Evolutionary conservation across 306 rosid species (phyloP).

Genomic region (Prunus mume): DNA sequence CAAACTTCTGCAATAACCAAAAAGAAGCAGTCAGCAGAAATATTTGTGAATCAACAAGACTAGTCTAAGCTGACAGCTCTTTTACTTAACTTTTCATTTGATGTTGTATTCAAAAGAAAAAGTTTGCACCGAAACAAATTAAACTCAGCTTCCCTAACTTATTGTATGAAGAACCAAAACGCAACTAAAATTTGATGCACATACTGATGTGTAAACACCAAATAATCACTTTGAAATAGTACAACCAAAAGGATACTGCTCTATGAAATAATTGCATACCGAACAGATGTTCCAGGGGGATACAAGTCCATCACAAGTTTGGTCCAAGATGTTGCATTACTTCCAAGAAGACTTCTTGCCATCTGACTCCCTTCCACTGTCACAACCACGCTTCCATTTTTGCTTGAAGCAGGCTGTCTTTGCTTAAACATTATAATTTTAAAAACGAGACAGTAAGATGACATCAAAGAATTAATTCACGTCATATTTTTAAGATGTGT

Average conservation of each 20-base stretch:
- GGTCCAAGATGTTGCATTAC: conserved; percentile 53
- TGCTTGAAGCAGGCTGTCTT: conserved; percentile 90
- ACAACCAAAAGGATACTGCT: neutral
- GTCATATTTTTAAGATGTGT: conserved; percentile 11
- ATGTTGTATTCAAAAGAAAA: neutral
- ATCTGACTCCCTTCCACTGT: conserved; percentile 47
- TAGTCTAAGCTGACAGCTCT: neutral
- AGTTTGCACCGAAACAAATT: neutral
- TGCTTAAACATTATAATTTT: conserved; percentile 61
- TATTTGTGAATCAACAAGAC: neutral
- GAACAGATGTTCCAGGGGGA: conserved; percentile 54
- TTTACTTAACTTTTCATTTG: neutral
- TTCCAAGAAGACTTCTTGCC: conserved; percentile 42
- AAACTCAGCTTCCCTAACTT: neutral
- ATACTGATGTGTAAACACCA: neutral
- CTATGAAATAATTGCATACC: conserved; percentile 43
- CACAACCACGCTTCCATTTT: conserved; percentile 53
- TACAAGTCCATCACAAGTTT: conserved; percentile 75
- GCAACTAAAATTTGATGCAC: neutral
- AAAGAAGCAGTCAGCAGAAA: conserved; percentile 25
- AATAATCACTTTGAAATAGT: neutral
- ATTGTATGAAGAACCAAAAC: neutral
- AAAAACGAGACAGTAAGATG: conserved; percentile 37
- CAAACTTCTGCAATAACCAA: conserved; percentile 64
- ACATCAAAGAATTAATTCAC: conserved; percentile 24